Evolutionary conservation across 495 filamentous ascomycete genomes (phyloP), one percentile per base, ranked within the genome.

Genomic region (Friedmanniomyces simplex): DNA sequence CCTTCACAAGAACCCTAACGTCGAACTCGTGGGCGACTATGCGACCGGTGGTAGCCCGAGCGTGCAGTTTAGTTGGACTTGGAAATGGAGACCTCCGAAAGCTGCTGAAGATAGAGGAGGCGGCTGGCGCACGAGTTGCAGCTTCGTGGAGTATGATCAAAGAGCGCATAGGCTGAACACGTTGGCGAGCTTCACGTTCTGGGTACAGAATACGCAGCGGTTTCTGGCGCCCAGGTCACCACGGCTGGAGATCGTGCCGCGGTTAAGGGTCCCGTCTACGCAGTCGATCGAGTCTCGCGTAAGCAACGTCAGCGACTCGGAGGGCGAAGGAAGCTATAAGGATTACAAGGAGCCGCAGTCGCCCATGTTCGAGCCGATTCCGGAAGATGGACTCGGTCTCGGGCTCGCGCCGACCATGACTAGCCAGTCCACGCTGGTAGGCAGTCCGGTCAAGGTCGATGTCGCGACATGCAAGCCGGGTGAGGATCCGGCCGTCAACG

Each of bases 11-110:
- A 96, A 97, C 63, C 80, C 89, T 24, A 96, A 96, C 70, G 93
- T 98, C 13, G 86, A 91, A 58, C 74, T 98, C 14, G 82, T 97
- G 8, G 93, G 93, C 0, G 89, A 93, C 67, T 96, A 81, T 69
- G 77, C 82, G 0, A 98, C 93, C 0, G 83, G 79, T 11, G 89
- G 89, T 18, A 86, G 77, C 58, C 73, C 83, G 12, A 90, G 88
- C 4, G 86, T 96, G 49, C 85, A 91, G 24, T 96, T 96, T 68
- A 84, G 93, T 30, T 98, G 91, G 88, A 82, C 83, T 20, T 98
- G 93, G 93, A 88, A 80, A 74, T 98, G 93, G 93, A 87, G 86
- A 62, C 89, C 93, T 14, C 93, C 93, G 16, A 95, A 89, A 74
- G 46, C 73, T 22, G 71, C 69, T 30, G 93, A 96, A 65, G 93